phyloP scores from a whole-genome alignment of 371 early-diverging fungal species.

The Phascolomyces articulosus region DNA sequence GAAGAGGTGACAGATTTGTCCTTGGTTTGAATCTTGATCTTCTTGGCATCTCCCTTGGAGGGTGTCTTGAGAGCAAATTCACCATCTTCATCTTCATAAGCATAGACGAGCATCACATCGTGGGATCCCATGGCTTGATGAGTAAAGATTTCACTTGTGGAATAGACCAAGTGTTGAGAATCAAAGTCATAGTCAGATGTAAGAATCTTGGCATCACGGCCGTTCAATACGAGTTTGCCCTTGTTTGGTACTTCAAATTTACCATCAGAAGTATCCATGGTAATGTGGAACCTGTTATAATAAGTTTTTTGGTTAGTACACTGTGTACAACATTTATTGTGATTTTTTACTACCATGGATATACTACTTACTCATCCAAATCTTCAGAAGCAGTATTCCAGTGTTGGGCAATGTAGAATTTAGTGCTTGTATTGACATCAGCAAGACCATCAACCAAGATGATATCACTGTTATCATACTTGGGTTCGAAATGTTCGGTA shows the following conservation, averaged over 20 bases:
- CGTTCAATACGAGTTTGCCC: conserved; percentile 19
- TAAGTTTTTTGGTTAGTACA: too few species aligned
- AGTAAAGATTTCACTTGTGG: conserved; percentile 27
- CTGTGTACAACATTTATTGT: too few species aligned
- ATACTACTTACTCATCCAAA: conserved; percentile 18
- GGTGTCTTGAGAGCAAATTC: conserved; percentile 21
- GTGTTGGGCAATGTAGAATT: conserved; percentile 24
- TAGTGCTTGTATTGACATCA: conserved; percentile 10
- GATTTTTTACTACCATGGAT: too few species aligned
- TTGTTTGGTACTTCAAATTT: conserved; percentile 6
- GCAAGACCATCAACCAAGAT: conserved; percentile 16
- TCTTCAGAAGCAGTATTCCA: conserved; percentile 3
- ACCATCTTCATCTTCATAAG: conserved; percentile 21
- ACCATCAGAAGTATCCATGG: conserved; percentile 14
- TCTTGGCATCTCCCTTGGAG: neutral
- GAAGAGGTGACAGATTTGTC: conserved; percentile 2
- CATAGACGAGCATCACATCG: conserved; percentile 24
- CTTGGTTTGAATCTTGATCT: conserved; percentile 5
- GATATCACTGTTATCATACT: conserved; percentile 10
- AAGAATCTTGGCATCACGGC: conserved; percentile 29
- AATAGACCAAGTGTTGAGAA: conserved; percentile 25
- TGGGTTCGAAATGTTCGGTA: conserved; percentile 10
- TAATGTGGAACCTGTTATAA: conserved; percentile 15
- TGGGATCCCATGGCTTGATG: conserved; percentile 15
- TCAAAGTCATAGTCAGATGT: conserved; percentile 21